Base-by-base conservation (phyloP, 352 stramenopile genomes). In the Phytopythium boreale region DNA sequence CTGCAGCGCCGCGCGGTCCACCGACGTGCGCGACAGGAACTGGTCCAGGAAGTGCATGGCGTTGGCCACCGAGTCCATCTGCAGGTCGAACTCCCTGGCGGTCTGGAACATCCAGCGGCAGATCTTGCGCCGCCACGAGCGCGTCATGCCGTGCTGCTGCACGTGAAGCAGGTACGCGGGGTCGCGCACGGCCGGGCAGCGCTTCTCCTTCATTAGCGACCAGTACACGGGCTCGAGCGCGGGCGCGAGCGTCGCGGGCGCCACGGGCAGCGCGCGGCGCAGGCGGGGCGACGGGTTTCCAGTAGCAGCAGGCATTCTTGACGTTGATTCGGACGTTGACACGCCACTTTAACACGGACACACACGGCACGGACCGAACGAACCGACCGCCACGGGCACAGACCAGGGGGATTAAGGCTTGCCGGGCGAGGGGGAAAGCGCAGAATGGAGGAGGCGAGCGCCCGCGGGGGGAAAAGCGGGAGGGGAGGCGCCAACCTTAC, bases 31-130 rank as follows among this genome's bases (percentile, higher is more conserved):
- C 31, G 74, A 84, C 8, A 93, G 68, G 64, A 88, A 92, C 62
- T 87, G 73, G 64, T 93, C 84, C 65, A 93, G 74, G 61, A 81
- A 90, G 67, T 88, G 77, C 50, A 92, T 76, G 22, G 81, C 80
- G 27, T 71, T 79, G 46, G 62, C 82, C 14, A 90, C 76, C 12
- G 78, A 76, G 63, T 93, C 82, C 59, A 82, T 76, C 22, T 76
- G 76, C 59, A 93, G 70, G 53, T 89, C 79, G 60, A 93, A 92
- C 61, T 87, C 78, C 49, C 84, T 77, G 26, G 80, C 77, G 0
- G 82, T 91, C 75, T 90, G 56, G 52, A 91, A 86, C 84, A 93
- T 93, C 84, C 84, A 93, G 37, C 75, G 82, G 55, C 79, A 89
- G 51, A 93, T 88, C 56, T 87, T 87, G 24, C 78, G 64, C 10